These are phyloP conservation scores for Haberlea rhodopensis DNA, from an alignment of 257 asterid species.

Conservation along the genomic window DNA sequence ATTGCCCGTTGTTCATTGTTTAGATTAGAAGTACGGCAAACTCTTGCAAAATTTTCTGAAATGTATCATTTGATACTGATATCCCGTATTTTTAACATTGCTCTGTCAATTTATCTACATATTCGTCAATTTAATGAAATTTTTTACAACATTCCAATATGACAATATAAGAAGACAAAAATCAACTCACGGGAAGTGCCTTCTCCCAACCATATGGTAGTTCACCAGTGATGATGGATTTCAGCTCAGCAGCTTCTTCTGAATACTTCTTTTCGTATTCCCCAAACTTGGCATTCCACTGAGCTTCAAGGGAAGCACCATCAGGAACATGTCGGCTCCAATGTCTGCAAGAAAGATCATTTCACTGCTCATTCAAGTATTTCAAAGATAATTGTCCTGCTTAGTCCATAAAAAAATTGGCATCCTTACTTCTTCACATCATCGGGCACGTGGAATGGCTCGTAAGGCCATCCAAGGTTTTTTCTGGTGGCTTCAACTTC, in stretches of 20 bases:
- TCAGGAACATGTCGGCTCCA: conserved; percentile 78
- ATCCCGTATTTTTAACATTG: not conserved
- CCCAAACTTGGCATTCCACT: no score
- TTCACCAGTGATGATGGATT: no score
- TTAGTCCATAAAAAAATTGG: conserved; percentile 7
- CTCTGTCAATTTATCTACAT: conserved; percentile 1
- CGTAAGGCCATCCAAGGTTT: no score
- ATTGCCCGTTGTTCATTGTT: not conserved
- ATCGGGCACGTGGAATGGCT: no score
- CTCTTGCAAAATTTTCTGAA: not conserved
- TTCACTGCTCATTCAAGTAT: conserved; percentile 23
- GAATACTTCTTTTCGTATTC: no score
- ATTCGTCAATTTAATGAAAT: not conserved
- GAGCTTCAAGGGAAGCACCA: no score
- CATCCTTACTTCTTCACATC: conserved; percentile 53
- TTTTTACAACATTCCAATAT: conserved; percentile 4
- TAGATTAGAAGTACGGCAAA: not conserved
- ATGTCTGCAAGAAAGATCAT: conserved; percentile 48
- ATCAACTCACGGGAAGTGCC: no score
- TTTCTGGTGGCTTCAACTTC: no score
- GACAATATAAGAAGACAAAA: conserved; percentile 15
- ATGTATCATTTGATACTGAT: not conserved
- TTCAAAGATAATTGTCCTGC: not conserved
- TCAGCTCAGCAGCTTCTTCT: no score
- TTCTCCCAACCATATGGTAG: no score